These are phyloP conservation scores for Delitschia confertaspora DNA, from an alignment of 495 filamentous ascomycete species.

Conservation along the genomic window DNA sequence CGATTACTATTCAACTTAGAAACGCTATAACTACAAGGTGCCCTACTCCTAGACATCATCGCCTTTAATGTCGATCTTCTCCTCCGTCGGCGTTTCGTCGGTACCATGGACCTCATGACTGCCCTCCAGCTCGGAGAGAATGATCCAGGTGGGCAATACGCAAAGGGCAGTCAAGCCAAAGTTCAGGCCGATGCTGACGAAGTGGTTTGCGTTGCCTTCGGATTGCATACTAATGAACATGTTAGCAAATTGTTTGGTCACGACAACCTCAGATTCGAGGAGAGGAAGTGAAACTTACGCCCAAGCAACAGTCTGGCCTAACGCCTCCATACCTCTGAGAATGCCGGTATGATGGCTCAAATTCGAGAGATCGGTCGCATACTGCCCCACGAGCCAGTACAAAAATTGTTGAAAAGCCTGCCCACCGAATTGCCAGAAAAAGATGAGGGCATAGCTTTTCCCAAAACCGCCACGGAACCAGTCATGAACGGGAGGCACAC, in stretches of 20 bases:
- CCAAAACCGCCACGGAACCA: slow-evolving; percentile 32
- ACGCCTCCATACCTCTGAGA: slow-evolving; percentile 30
- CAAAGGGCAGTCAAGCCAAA: slow-evolving; percentile 33
- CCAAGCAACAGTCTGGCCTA: slow-evolving; percentile 35
- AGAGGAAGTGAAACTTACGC: no score
- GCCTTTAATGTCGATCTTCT: no score
- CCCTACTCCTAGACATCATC: no score
- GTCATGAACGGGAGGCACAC: slow-evolving; percentile 26
- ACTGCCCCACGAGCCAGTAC: slow-evolving; percentile 33
- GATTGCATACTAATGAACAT: no score
- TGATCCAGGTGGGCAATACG: slow-evolving; percentile 32
- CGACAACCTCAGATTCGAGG: no score
- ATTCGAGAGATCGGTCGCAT: slow-evolving; percentile 29
- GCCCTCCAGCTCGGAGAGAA: slow-evolving; percentile 34
- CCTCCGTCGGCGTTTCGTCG: no score
- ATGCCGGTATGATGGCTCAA: slow-evolving; percentile 31
- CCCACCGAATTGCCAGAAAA: slow-evolving; percentile 34
- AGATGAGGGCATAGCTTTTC: slow-evolving; percentile 29
- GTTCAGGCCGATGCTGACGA: slow-evolving; percentile 32
- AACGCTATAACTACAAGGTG: no score
- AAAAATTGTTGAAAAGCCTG: slow-evolving; percentile 34
- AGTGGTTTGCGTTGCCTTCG: slow-evolving; percentile 30
- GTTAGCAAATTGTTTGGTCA: no score
- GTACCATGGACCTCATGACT: background rate
- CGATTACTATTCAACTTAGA: no score